Evolutionary conservation across 352 stramenopile species (phyloP).

Genomic region (Phytophthora hibernalis): DNA sequence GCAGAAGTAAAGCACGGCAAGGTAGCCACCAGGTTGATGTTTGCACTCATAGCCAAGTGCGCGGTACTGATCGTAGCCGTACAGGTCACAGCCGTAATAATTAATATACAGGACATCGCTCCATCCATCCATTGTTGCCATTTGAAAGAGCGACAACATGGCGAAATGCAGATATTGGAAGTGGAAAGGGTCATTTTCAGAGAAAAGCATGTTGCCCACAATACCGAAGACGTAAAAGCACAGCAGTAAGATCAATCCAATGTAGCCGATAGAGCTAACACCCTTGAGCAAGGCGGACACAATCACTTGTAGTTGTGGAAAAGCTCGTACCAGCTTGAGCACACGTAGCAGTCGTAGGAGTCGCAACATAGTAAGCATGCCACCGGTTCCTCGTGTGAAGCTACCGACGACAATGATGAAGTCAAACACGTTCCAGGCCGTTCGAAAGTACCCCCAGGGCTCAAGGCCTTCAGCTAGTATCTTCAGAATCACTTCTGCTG

Average conservation of each 20-base stretch:
- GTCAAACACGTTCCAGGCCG: slow-evolving; percentile 86
- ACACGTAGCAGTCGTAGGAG: slow-evolving; percentile 85
- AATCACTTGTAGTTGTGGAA: slow-evolving; percentile 91
- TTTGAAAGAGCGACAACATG: slow-evolving; percentile 91
- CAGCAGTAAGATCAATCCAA: slow-evolving; percentile 88
- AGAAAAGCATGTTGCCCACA: slow-evolving; percentile 91
- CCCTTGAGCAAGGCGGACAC: slow-evolving; percentile 91
- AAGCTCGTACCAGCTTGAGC: slow-evolving; percentile 87
- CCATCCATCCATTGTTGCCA: slow-evolving; percentile 91
- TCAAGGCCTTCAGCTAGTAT: slow-evolving; percentile 77
- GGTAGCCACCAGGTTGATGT: slow-evolving; percentile 40
- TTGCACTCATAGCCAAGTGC: slow-evolving; percentile 70
- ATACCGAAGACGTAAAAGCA: slow-evolving; percentile 94
- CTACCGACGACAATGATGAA: slow-evolving; percentile 86
- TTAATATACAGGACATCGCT: slow-evolving; percentile 92
- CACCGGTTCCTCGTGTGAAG: slow-evolving; percentile 67
- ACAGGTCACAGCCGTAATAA: slow-evolving; percentile 89
- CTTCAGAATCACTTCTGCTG: slow-evolving; percentile 80
- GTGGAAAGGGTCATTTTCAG: slow-evolving; percentile 88
- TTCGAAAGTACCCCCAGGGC: slow-evolving; percentile 80
- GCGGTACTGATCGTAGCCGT: slow-evolving; percentile 74
- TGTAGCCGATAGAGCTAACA: slow-evolving; percentile 90
- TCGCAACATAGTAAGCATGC: slow-evolving; percentile 87
- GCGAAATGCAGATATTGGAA: slow-evolving; percentile 89
- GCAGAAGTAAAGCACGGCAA: slow-evolving; percentile 83